Conservation (phyloP, 352 stramenopile species). For the Phytophthora kernoviae region DNA sequence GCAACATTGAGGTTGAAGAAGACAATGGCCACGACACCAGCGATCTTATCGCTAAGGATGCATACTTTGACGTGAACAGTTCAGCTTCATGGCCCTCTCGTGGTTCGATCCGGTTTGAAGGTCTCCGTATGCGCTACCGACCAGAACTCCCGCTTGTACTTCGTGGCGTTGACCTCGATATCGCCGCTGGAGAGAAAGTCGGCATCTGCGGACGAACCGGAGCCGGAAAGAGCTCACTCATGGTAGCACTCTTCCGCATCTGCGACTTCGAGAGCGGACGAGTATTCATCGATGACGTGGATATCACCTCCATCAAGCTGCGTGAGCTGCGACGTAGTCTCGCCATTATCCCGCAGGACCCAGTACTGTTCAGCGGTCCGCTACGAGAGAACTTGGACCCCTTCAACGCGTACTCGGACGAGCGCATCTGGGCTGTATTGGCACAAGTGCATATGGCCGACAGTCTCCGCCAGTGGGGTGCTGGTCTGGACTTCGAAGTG, state of each 20-base stretch:
- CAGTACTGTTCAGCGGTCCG: constrained; percentile 88
- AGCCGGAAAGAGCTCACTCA: constrained; percentile 48
- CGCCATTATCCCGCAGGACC: constrained; percentile 64
- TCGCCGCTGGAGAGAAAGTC: constrained; percentile 45
- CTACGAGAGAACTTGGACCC: constrained; percentile 91
- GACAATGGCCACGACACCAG: too few species aligned
- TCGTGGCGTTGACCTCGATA: constrained; percentile 34
- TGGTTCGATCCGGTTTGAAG: constrained; percentile 31
- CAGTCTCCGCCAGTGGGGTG: constrained; percentile 35
- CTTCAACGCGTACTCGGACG: constrained; percentile 70
- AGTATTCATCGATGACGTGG: constrained; percentile 86
- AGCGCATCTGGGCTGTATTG: constrained; percentile 51
- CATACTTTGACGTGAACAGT: too few species aligned
- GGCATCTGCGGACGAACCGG: constrained; percentile 65
- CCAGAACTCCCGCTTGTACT: constrained; percentile 44
- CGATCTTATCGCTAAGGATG: too few species aligned
- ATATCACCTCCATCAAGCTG: constrained; percentile 44
- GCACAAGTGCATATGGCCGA: constrained; percentile 68
- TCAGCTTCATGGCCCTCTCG: constrained; percentile 20
- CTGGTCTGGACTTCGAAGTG: constrained; percentile 81
- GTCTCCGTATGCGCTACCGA: constrained; percentile 40
- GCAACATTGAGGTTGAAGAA: too few species aligned
- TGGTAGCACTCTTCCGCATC: constrained; percentile 47
- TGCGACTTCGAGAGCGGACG: constrained; percentile 53
- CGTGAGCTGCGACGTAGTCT: constrained; percentile 28